Conservation (phyloP, 2,329 filamentous ascomycete genomes). For the Claviceps paspali region DNA sequence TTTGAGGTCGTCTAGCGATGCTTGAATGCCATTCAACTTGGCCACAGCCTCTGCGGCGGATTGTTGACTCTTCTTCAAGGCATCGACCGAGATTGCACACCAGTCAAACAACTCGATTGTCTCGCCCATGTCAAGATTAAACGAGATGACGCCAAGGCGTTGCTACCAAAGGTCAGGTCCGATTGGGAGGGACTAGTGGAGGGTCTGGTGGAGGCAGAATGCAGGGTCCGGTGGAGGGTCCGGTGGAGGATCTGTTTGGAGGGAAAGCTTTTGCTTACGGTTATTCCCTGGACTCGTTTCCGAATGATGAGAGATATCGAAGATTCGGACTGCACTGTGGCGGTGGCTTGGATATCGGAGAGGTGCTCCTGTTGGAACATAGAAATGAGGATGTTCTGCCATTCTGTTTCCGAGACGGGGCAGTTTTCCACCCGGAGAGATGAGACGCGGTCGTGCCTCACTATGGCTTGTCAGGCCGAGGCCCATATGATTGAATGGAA, state of each 20-base stretch:
- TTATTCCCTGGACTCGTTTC: slow-evolving; percentile 52
- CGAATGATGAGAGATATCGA: slow-evolving; percentile 46
- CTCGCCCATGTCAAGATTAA: slow-evolving; percentile 39
- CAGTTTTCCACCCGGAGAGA: slow-evolving; percentile 38
- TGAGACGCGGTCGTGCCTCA: slow-evolving; percentile 40
- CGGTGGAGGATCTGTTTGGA: background rate
- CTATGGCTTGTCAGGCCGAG: slow-evolving; percentile 15
- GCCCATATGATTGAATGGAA: background rate
- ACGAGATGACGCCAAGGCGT: slow-evolving; percentile 49
- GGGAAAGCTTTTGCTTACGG: slow-evolving; percentile 27
- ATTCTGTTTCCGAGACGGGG: slow-evolving; percentile 46
- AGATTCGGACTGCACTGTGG: slow-evolving; percentile 36
- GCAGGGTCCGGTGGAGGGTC: no score
- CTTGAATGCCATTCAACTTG: slow-evolving; percentile 33
- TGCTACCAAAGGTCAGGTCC: slow-evolving; percentile 29
- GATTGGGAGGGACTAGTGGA: background rate
- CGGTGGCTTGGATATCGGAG: slow-evolving; percentile 42
- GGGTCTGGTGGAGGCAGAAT: no score
- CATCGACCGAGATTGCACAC: slow-evolving; percentile 44
- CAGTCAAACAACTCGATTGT: slow-evolving; percentile 54
- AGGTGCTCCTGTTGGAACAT: slow-evolving; percentile 37
- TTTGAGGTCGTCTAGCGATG: slow-evolving; percentile 41
- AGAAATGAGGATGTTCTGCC: slow-evolving; percentile 44
- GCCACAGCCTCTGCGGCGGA: slow-evolving; percentile 27
- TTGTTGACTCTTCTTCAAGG: slow-evolving; percentile 28